These are phyloP conservation scores for Knoxia roxburghii DNA, from an alignment of 257 asterid genomes.

Conservation along the genomic window DNA sequence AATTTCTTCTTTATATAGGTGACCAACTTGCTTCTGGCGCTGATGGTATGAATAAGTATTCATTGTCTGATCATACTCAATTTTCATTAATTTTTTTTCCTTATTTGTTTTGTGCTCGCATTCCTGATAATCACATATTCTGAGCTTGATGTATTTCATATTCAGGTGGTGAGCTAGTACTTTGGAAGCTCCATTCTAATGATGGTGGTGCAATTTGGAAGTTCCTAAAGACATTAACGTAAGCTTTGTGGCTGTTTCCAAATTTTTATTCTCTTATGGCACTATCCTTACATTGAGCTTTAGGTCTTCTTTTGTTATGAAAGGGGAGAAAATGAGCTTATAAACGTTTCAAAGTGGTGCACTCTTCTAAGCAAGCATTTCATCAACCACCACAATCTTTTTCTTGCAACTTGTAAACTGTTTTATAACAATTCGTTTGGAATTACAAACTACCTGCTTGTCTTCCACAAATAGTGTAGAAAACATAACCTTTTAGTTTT, in stretches of 20 bases:
- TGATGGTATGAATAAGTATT: conserved; percentile 53
- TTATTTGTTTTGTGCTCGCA: not conserved
- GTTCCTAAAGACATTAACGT: conserved; percentile 70
- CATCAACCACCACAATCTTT: not conserved
- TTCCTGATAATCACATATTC: not conserved
- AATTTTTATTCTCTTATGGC: not conserved
- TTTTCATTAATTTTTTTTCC: not conserved
- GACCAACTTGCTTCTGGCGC: conserved; percentile 95
- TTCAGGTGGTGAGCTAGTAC: conserved; percentile 81
- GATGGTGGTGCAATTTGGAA: conserved; percentile 87
- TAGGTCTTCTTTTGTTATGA: not conserved
- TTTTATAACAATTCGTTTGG: not conserved
- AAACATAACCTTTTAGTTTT: not conserved
- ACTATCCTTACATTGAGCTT: not conserved
- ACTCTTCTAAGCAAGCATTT: not conserved
- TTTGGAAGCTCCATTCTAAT: conserved; percentile 65
- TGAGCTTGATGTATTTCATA: conserved; percentile 11
- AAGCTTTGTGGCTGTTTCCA: conserved; percentile 29
- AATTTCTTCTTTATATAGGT: conserved; percentile 50
- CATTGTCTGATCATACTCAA: not conserved
- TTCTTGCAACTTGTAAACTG: not conserved
- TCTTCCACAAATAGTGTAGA: not conserved
- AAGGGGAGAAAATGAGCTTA: not conserved
- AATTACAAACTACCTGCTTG: not conserved
- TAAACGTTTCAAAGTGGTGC: not conserved